phyloP scores from a whole-genome alignment of 1,284 basidiomycete genomes.

The Pyrrhoderma lamaoense region DNA sequence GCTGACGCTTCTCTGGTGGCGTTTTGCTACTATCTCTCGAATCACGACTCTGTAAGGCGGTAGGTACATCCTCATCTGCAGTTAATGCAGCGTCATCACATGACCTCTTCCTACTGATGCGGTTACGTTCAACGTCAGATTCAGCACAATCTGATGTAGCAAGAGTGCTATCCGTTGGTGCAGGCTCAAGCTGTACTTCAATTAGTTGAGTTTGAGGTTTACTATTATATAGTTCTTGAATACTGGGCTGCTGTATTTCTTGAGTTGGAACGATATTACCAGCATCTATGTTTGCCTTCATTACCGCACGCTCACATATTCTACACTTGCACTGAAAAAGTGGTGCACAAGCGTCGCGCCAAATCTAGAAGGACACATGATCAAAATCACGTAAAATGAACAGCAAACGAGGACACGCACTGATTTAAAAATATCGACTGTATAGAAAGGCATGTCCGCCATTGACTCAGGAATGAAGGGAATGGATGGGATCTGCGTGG shows the following conservation, averaged over 20 bases:
- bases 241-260: conserved; percentile 15
- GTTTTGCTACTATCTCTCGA: conserved; percentile 6
- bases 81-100: conserved; percentile 5
- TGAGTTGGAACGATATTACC: conserved; percentile 27
- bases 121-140: neutral
- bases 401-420: conserved; percentile 34
- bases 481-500: conserved; percentile 52
- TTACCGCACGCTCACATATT: conserved; percentile 59
- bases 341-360: conserved; percentile 65
- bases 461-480: conserved; percentile 61
- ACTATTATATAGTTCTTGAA: conserved; percentile 18
- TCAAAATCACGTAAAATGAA: conserved; percentile 5
- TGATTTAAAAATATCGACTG: conserved; percentile 46
- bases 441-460: conserved; percentile 51
- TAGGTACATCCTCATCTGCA: neutral
- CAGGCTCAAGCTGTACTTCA: conserved; percentile 15
- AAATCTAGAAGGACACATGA: conserved; percentile 37
- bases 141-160: no score
- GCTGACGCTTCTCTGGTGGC: conserved; percentile 9
- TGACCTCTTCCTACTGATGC: conserved; percentile 5
- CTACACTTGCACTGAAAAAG: conserved; percentile 64
- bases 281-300: conserved; percentile 35
- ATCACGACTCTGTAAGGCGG: neutral
- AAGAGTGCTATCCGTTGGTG: neutral
- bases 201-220: conserved; percentile 18